Conservation (phyloP, 2,329 filamentous ascomycete genomes). For the Rosellinia necatrix region DNA sequence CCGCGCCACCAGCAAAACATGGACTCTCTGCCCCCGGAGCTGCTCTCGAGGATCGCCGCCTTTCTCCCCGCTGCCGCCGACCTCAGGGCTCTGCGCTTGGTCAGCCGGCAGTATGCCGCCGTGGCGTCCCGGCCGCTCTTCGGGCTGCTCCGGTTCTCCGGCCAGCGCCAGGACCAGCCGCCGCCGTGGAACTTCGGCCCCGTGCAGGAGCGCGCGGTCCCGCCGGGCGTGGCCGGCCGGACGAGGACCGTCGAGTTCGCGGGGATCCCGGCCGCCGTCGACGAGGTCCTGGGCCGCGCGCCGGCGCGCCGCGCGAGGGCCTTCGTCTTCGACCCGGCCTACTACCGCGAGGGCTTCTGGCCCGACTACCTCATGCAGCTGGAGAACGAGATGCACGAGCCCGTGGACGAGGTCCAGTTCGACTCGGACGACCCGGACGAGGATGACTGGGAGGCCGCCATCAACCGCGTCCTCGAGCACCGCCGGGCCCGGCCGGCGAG, state of each 20-base stretch:
- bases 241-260: slow-evolving; percentile 21
- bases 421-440: not conserved
- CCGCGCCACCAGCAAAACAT: too few species aligned
- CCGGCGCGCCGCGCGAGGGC: slow-evolving; percentile 16
- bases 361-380: slow-evolving; percentile 16
- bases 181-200: slow-evolving; percentile 13
- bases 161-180: slow-evolving; percentile 7
- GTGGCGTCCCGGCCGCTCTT: slow-evolving; percentile 22
- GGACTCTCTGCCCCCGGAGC: slow-evolving; percentile 22
- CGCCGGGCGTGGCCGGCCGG: slow-evolving; percentile 5
- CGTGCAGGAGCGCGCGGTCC: not conserved
- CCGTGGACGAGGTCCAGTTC: slow-evolving; percentile 14
- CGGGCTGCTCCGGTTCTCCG: slow-evolving; percentile 21
- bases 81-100: slow-evolving; percentile 20
- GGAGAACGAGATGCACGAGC: slow-evolving; percentile 17
- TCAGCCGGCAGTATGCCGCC: slow-evolving; percentile 18
- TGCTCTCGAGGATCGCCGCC: slow-evolving; percentile 8
- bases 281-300: slow-evolving; percentile 19
- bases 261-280: slow-evolving; percentile 12
- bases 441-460: slow-evolving; percentile 5
- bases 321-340: slow-evolving; percentile 26
- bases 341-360: slow-evolving; percentile 25
- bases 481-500: slow-evolving; percentile 14
- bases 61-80: slow-evolving; percentile 15
- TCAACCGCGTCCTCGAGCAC: slow-evolving; percentile 4